phyloP scores from a whole-genome alignment of 2,329 filamentous ascomycete genomes.

The Aspergillus sergii region DNA sequence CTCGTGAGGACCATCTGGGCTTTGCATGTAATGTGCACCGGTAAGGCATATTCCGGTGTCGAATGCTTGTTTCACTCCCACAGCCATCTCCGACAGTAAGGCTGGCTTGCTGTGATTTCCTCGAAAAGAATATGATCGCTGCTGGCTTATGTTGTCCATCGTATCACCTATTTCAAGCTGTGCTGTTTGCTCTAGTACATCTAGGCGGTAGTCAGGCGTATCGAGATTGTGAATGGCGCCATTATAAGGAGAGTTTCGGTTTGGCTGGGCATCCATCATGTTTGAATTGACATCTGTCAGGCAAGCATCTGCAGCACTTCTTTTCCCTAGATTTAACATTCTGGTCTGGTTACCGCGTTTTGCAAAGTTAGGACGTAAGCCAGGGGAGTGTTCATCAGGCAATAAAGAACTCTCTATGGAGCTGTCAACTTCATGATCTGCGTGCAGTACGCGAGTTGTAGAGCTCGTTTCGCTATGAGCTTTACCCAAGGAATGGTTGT shows the following conservation, averaged over 20 bases:
- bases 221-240: neutral
- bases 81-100: neutral
- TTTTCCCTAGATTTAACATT: conserved; percentile 25
- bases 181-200: neutral
- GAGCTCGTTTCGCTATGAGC: neutral
- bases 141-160: neutral
- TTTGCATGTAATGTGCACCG: neutral
- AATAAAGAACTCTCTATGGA: neutral
- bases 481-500: neutral
- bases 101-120: neutral
- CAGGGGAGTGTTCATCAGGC: neutral
- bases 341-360: conserved; percentile 2
- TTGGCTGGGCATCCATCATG: conserved; percentile 15
- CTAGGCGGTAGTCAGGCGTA: neutral
- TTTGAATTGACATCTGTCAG: conserved; percentile 30
- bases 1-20: neutral
- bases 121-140: neutral
- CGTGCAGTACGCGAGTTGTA: neutral
- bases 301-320: conserved; percentile 31
- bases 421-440: neutral
- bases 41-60: neutral
- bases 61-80: neutral
- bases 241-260: neutral
- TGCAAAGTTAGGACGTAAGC: conserved; percentile 1
- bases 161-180: neutral